Percentiles rank a stretch among this genome's conserved stretches.
Evolutionary conservation across 306 rosid genomes (phyloP).

Genomic region (Lathyrus tuberosus): DNA sequence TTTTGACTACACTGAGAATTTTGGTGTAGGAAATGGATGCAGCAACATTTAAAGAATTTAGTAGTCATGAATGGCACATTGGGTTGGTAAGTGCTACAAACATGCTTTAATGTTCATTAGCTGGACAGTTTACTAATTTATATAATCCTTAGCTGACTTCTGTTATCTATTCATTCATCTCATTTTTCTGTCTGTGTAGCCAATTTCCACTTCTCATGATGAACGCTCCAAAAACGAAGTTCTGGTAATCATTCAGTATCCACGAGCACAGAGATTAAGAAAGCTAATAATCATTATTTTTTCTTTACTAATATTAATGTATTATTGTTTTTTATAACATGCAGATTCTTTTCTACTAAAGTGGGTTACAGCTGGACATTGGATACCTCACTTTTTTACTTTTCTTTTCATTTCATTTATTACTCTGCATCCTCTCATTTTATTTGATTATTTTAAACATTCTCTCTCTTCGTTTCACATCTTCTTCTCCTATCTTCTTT

Average conservation of each 20-base stretch:
- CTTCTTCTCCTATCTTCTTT: too few relatives aligned
- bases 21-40: conserved; percentile 88
- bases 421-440: too few relatives aligned
- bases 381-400: too few relatives aligned
- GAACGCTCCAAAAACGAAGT: conserved; percentile 61
- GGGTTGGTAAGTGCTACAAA: conserved; percentile 71
- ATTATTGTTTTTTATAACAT: too few relatives aligned
- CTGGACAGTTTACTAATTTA: not conserved
- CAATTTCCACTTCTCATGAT: conserved; percentile 55
- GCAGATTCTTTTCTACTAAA: too few relatives aligned
- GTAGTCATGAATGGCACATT: conserved; percentile 79
- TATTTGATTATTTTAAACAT: too few relatives aligned
- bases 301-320: too few relatives aligned
- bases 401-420: too few relatives aligned
- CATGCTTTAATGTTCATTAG: conserved; percentile 18
- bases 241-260: conserved; percentile 83
- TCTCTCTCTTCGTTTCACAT: too few relatives aligned
- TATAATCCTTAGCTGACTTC: not conserved
- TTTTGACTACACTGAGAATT: conserved; percentile 30
- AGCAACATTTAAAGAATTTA: conserved; percentile 77
- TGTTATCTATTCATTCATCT: conserved; percentile 24
- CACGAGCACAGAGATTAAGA: conserved; percentile 52
- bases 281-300: too few relatives aligned
- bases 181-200: conserved; percentile 48
- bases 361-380: too few relatives aligned